Evolutionary conservation across 2,329 filamentous ascomycete genomes (phyloP), one percentile per base, ranked within the genome.

Genomic region (Scedosporium boydii): DNA sequence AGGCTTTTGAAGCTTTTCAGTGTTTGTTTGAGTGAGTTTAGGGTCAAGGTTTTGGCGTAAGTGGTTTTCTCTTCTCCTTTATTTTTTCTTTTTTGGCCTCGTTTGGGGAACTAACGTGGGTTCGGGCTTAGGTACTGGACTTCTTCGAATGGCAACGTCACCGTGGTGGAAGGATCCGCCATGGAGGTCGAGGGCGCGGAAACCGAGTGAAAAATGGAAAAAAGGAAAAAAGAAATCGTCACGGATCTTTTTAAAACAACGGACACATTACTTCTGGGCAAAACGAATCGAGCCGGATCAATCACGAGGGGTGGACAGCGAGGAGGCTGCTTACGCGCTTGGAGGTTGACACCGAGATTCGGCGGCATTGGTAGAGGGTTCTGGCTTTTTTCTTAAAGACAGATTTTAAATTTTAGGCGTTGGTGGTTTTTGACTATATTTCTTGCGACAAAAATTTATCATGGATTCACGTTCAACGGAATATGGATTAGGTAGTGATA

Each of bases 1-100:
- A 88, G 92, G 66, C 78, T 99, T 71, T 76, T 99, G 75, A 98
- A 98, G 84, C 82, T 96, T 70, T 98, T 99, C 77, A 89, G 91
- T 61, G 85, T 97, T 63, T 91, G 90, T 66, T 85, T 95, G 76
- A 90, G 91, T 63, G 92, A 98, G 78, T 99, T 99, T 79, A 87
- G 82, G 74, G 87, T 99, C 63, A 82, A 86, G 70, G 78, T 96
- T 67, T 78, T 89, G 74, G 93, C 92, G 71, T 88, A 82, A 74
- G 82, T 80, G 55, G 65, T 23, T 23, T 21, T 18, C 12, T 5
- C 57, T n/a, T 42, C 41, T 38, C 12, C n/a, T 10, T 34, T 18
- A 26, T 42, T 38, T 12, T 16, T n/a, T 18, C 26, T 42, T 38
- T 12, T 16, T n/a, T 26, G 10, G 23, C 16, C 41, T 46, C 44